Base-by-base conservation (phyloP, 2,329 filamentous ascomycete species). In the Cladosporium sp. region DNA sequence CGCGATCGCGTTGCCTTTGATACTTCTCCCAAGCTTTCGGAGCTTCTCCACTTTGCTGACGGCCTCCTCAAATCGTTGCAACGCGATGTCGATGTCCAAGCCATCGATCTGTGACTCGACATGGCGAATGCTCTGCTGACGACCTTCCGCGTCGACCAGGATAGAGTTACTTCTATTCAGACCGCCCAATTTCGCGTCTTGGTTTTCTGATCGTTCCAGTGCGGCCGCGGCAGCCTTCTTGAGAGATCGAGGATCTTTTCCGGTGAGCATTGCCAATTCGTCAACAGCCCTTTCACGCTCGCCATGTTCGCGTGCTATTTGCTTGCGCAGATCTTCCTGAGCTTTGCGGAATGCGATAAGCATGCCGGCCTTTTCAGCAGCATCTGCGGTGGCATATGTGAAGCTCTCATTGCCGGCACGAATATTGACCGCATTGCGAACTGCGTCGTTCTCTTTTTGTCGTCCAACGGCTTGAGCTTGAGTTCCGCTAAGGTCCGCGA, bases 101-200 rank as follows among this genome's bases (percentile, higher is more conserved):
- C 95, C 89, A 66, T 98, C 93, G 69, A 98, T 87, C 71, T 97
- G 89, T 49, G 84, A 83, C 68, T 98, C 93, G 0, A 98, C 89
- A 89, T 89, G 96, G 49, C 92, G 87, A 43, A 98, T 79, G 66
- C 93, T 96, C 67, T 97, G 89, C 69, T 96, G 91, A 64, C 95
- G 95, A 45, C 93, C 93, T 63, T 97, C 93, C 11, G 95, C 89
- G 63, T 98, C 93, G 60, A 98, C 91, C 52, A 95, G 81, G 73
- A 95, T 86, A 56, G 62, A 64, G 40, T 62, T 63, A 41, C 61
- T 64, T 31, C 65, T 54, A 22, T 54, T 58, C 14, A 67, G 50
- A 16, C 63, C 61, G 14, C 57, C 56, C 11, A 58, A 53, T 16
- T 61, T 55, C 2, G 52, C 52, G 77, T 81, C 14, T 74, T 73